Base-by-base conservation (phyloP, 768 basidiomycete genomes). In the Boletus eberwhitei region DNA sequence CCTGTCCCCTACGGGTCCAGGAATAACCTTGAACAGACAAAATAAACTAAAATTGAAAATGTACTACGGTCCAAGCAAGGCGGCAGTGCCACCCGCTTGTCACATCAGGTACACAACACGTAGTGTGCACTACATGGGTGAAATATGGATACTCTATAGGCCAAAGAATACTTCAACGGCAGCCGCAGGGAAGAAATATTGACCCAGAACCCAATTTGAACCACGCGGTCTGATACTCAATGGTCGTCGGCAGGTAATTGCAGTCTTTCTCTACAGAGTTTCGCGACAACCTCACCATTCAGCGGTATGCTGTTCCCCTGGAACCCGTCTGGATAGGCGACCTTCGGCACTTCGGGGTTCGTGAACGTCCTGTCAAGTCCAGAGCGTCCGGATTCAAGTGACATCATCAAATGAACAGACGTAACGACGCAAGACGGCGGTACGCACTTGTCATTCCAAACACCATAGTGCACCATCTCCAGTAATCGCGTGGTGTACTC, bases 291-390 rank as follows among this genome's bases (percentile, higher is more conserved):
- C 37, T 75, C 78, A 8, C 85, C 90, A 68, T 93, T 82, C 29
- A 97, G 78, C 3, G 93, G 93, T 55, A 97, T 97, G 12, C 76
- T 79, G 67, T 89, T 93, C 73, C 93, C 80, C 63, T 86, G 88
- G 74, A 97, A 97, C n/a, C 90, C 94, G 38, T 87, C 82, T 0
- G 92, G 91, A 61, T 95, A 93, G 19, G 76, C 74, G 0, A 85
- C 79, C 4, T 73, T 73, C 1, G 93, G 93, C 6, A 85, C 66
- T 14, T 82, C 80, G 1, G 92, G 90, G 41, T 83, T 78, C 2
- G 90, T 87, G 66, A 95, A 93, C 37, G 76, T 79, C 46, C 90
- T 90, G 50, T 22, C 21, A 36, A 24, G 21, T n/a, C 38, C 22
- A 51, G 40, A 17, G 12, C 4, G 13, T 14, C 17, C 6, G 16